phyloP scores from a whole-genome alignment of 148 eudicot species.

The Salicornia ramosissima region DNA sequence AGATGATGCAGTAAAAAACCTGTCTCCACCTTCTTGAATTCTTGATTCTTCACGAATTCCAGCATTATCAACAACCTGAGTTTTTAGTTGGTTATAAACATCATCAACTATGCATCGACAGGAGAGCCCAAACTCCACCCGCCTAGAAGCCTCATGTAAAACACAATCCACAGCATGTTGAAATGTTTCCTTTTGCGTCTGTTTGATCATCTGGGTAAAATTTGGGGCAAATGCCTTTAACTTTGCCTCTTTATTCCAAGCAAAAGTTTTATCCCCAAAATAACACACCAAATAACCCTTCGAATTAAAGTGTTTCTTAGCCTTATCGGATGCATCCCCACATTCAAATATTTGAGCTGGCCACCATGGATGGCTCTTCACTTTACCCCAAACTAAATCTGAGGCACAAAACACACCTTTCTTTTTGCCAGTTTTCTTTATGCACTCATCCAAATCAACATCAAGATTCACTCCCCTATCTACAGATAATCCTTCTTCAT shows the following conservation, averaged over 20 bases:
- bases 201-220: conserved; percentile 61
- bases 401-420: conserved; percentile 35
- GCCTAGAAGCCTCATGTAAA: conserved; percentile 60
- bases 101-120: conserved; percentile 57
- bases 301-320: conserved; percentile 43
- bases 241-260: conserved; percentile 56
- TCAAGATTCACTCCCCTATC: conserved; percentile 11
- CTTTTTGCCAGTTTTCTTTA: conserved; percentile 17
- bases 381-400: conserved; percentile 89
- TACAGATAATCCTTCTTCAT: background rate
- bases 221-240: conserved; percentile 53
- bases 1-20: conserved; percentile 31
- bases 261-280: conserved; percentile 71
- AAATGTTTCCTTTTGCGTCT: conserved; percentile 47
- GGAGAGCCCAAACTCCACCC: conserved; percentile 62
- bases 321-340: conserved; percentile 53
- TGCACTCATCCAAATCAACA: conserved; percentile 10
- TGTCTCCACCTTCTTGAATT: conserved; percentile 43
- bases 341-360: conserved; percentile 78
- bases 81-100: conserved; percentile 33
- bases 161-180: conserved; percentile 61
- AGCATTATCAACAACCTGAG: conserved; percentile 48
- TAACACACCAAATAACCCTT: conserved; percentile 55
- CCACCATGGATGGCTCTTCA: conserved; percentile 93
- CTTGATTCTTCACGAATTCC: conserved; percentile 48